Conservation (phyloP, 345 rosid species). For the Hypericum perforatum region DNA sequence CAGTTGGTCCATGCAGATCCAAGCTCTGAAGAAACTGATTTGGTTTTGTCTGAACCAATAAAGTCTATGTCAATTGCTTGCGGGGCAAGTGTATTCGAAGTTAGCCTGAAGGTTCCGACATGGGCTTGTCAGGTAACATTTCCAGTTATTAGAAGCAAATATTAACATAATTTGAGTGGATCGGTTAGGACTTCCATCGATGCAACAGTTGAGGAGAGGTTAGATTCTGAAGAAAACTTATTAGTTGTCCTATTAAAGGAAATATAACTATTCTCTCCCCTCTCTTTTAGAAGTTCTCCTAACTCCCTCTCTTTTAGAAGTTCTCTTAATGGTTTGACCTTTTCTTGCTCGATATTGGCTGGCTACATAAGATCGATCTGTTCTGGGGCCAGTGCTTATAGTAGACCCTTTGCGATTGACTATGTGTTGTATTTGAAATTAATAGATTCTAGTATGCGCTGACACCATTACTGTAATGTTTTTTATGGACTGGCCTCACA, state of each 20-base stretch:
- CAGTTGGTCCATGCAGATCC: conserved; percentile 64
- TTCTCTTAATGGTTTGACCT: no score
- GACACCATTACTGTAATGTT: background rate
- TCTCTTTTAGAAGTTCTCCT: no score
- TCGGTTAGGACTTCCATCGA: no score
- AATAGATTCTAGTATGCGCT: background rate
- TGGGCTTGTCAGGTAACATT: conserved; percentile 93
- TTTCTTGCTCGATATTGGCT: no score
- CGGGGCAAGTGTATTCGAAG: conserved; percentile 92
- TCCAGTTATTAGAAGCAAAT: background rate
- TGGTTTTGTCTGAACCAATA: conserved; percentile 56
- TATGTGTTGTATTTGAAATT: background rate
- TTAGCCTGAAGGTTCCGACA: conserved; percentile 79
- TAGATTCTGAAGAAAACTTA: no score
- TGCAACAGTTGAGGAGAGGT: no score
- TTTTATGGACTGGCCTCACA: conserved; percentile 24
- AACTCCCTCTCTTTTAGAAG: no score
- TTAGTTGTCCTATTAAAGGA: no score
- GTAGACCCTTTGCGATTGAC: background rate
- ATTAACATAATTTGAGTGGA: no score
- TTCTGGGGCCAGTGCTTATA: no score
- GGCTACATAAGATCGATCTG: no score
- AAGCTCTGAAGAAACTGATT: conserved; percentile 43
- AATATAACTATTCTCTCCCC: no score
- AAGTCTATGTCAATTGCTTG: conserved; percentile 90